phyloP scores from a whole-genome alignment of 768 basidiomycete genomes.

The Panaeolus cyanescens region DNA sequence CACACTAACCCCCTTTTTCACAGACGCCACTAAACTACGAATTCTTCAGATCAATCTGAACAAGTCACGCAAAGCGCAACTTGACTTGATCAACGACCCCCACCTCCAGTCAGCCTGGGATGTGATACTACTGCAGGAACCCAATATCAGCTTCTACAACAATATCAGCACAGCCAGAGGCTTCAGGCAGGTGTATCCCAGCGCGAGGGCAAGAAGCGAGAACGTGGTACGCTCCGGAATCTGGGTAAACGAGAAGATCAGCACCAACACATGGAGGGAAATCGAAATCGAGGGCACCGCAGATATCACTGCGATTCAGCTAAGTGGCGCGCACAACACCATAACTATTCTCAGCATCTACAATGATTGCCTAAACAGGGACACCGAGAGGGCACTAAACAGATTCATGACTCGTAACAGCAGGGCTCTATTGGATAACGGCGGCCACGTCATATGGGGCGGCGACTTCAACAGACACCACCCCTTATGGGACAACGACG shows the following conservation, averaged over 20 bases:
- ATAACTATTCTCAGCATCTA: constrained; percentile 22
- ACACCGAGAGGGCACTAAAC: neutral
- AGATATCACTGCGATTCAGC: constrained; percentile 17
- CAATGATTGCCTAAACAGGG: constrained; percentile 12
- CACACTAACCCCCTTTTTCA: neutral
- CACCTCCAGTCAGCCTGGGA: constrained; percentile 8
- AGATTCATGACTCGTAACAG: neutral
- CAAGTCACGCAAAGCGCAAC: constrained; percentile 16
- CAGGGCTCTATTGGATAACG: neutral
- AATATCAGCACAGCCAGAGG: constrained; percentile 16
- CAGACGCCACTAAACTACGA: neutral
- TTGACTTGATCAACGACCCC: constrained; percentile 13
- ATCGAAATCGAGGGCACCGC: constrained; percentile 10
- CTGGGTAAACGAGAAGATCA: constrained; percentile 14
- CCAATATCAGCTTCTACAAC: constrained; percentile 10
- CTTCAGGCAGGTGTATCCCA: constrained; percentile 19
- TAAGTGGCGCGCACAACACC: neutral
- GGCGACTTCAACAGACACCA: constrained; percentile 17
- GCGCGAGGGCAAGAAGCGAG: neutral
- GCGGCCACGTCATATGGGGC: constrained; percentile 1
- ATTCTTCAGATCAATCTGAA: constrained; percentile 18
- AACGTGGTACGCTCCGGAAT: constrained; percentile 13
- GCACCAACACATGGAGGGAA: constrained; percentile 16
- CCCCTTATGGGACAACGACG: constrained; percentile 16
- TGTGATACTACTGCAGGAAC: constrained; percentile 20